phyloP scores from a whole-genome alignment of 768 basidiomycete species.

The Lactifluus piperatus region DNA sequence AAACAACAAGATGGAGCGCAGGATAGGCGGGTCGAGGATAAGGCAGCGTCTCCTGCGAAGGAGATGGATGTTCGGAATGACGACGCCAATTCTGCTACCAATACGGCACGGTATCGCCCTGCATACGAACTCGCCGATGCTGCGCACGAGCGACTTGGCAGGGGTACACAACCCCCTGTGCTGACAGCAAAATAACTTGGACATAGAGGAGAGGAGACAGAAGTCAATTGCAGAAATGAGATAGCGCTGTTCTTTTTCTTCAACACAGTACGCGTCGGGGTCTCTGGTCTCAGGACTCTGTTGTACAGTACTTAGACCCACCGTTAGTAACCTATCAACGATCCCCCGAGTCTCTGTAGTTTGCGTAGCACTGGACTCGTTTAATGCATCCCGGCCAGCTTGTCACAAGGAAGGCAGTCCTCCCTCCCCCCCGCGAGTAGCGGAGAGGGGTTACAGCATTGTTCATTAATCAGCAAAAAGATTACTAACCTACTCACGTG shows the following conservation, averaged over 20 bases:
- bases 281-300: background rate
- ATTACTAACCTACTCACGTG: too few species aligned
- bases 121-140: slow-evolving; percentile 78
- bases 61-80: slow-evolving; percentile 4
- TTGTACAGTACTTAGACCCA: background rate
- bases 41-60: background rate
- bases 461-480: too few species aligned
- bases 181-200: background rate
- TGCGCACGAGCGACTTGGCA: slow-evolving; percentile 18
- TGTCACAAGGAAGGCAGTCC: too few species aligned
- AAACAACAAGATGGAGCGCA: background rate
- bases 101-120: slow-evolving; percentile 46
- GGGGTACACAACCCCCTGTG: slow-evolving; percentile 13
- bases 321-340: background rate
- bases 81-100: slow-evolving; percentile 5
- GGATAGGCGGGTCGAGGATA: background rate
- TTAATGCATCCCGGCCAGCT: background rate
- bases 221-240: too few species aligned
- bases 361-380: background rate
- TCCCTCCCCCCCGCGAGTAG: too few species aligned
- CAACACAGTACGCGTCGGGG: background rate
- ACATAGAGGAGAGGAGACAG: background rate
- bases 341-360: background rate
- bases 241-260: background rate
- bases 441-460: too few species aligned